Base-by-base conservation (phyloP, 345 rosid species). In the Cardamine resedifolia region DNA sequence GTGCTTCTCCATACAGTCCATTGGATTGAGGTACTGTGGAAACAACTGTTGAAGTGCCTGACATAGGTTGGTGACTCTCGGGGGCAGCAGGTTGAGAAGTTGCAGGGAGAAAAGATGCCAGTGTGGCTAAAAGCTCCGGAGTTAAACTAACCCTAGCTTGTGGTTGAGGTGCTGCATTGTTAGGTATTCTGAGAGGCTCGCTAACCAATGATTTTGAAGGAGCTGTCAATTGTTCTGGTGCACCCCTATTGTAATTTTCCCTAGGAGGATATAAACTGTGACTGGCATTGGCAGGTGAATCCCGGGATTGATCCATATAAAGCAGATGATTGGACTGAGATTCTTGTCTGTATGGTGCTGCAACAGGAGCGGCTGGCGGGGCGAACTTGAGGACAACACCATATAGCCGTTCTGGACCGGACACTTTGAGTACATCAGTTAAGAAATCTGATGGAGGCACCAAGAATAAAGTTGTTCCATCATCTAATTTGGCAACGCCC, bases 371-470 rank as follows among this genome's bases (percentile, higher is more conserved):
- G 39, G 88, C 81, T 77, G 88, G 88, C 2, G 86, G 90, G 20
- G 80, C 66, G 79, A 92, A 62, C 83, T 86, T 91, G 78, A 95
- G 91, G 58, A 95, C 97, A 48, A 96, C 98, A 26, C 98, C 99
- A 78, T 92, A 96, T 26, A 96, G 83, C 34, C 99, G 93, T 66
- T 96, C 98, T 20, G 90, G 98, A 36, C 94, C 97, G 2, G 64
- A 16, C 36, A 92, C 93, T 73, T 87, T 83, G 80, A 96, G 83
- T 51, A 96, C 90, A 20, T 84, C 84, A 12, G 90, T 81, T 64
- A 96, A 83, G 79, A 96, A 96, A 60, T 88, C 96, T 50, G 99
- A 96, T 18, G 99, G 99, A 70, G 99, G 98, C 28, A 96, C 97
- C 82, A 96, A 79, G 66, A 96, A 96, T 47, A 95, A 75, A n/a